phyloP scores from a whole-genome alignment of 2,329 filamentous ascomycete genomes.

The Colletotrichum lupini region DNA sequence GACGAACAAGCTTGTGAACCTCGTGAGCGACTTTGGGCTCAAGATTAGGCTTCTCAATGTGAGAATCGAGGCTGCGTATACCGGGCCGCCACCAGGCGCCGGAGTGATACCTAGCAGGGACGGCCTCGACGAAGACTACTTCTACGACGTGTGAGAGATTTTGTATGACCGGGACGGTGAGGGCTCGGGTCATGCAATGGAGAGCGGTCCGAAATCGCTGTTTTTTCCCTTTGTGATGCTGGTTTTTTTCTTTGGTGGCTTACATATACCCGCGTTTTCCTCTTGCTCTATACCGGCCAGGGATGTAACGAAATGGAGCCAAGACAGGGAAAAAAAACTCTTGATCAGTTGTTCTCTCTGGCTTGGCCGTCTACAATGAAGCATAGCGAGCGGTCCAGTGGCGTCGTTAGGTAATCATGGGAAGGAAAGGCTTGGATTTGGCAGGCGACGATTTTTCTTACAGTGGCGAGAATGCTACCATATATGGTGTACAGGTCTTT shows the following conservation, averaged over 20 bases:
- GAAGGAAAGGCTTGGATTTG: constrained; percentile 8
- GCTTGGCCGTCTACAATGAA: constrained; percentile 12
- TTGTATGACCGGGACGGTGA: neutral
- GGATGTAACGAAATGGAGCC: constrained; percentile 22
- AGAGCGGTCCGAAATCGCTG: neutral
- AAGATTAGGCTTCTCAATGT: constrained; percentile 95
- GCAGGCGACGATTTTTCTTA: neutral
- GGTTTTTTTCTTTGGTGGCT: constrained; percentile 5
- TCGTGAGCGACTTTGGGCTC: constrained; percentile 90
- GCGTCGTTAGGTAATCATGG: constrained; percentile 7
- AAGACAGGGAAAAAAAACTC: neutral
- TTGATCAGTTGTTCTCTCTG: neutral
- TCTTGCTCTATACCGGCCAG: constrained; percentile 14
- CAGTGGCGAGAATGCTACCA: neutral
- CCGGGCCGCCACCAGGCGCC: constrained; percentile 73
- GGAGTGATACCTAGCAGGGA: constrained; percentile 84
- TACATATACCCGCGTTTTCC: constrained; percentile 34
- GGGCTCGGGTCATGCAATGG: neutral
- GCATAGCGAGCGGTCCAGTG: constrained; percentile 32
- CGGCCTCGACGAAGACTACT: constrained; percentile 92
- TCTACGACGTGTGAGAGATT: constrained; percentile 76
- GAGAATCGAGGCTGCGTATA: constrained; percentile 80
- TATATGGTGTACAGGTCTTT: constrained; percentile 3
- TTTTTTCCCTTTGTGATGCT: constrained; percentile 21
- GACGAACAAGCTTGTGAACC: constrained; percentile 86